Base-by-base conservation (phyloP, 306 rosid species). In the Hippophae tibetana region DNA sequence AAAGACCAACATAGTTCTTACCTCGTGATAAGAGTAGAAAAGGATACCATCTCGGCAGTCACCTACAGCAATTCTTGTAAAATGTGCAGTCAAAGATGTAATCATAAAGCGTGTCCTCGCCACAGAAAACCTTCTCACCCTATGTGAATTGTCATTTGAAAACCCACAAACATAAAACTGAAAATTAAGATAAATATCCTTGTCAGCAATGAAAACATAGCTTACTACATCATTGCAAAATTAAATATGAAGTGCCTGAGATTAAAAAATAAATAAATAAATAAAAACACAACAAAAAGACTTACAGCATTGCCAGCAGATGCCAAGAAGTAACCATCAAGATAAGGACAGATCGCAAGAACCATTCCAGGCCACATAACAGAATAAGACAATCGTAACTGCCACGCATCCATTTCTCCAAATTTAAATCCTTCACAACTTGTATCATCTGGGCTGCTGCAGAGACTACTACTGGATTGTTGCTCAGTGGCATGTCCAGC, bases 41-140 rank as follows among this genome's bases (percentile, higher is more conserved):
- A 90, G 78, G 73, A 90, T 71, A 43, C 98, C 98, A 78, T 90
- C 96, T 65, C 96, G 98, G 55, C 89, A 79, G 81, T 87, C 95
- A 59, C 98, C 98, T 62, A 90, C 98, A 59, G 94, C 90, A 69
- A 90, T 90, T 78, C 89, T 85, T 49, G 83, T 79, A 70, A 74
- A 84, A 73, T 85, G 82, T 57, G 96, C 80, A 62, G 95, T 83
- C 81, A 90, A 73, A 56, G 95, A 85, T 12, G 83, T 87, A 62
- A 90, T 76, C 77, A 77, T 74, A 79, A 64, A 78, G 12, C 86
- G 86, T 2, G 95, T 87, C 81, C 83, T 81, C 61, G 79, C 96
- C 27, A 52, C 54, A 44, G 96, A 85, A 67, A 74, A 73, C 76
- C 72, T 78, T 67, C 72, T 87, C 77, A 87, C 81, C 72, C 81